A percentile compares a stretch with the other conserved stretches of the same genome.
phyloP scores from a whole-genome alignment of 495 filamentous ascomycete genomes.

The Talaromyces proteolyticus region DNA sequence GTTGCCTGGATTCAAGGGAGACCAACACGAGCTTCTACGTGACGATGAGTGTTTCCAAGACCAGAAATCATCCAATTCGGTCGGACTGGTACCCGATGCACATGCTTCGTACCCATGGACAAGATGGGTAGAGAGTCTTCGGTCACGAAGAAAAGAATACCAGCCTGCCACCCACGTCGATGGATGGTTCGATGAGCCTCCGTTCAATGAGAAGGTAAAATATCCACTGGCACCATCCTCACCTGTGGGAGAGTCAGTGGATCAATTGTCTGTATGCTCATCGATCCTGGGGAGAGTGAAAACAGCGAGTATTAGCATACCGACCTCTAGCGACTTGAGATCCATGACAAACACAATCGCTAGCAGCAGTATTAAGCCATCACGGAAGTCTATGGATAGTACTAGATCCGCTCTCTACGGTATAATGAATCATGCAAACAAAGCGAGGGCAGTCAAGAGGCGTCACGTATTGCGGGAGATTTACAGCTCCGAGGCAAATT shows the following conservation, averaged over 20 bases:
- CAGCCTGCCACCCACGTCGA: constrained; percentile 22
- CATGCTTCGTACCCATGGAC: constrained; percentile 31
- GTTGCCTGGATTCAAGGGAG: not conserved
- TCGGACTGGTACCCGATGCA: not conserved
- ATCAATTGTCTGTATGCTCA: constrained; percentile 59
- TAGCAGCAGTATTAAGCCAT: constrained; percentile 57
- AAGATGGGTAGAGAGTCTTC: constrained; percentile 52
- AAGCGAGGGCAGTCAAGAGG: constrained; percentile 64
- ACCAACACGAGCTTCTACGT: not conserved
- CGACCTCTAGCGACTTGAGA: constrained; percentile 59
- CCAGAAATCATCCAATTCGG: not conserved
- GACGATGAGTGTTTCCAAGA: not conserved
- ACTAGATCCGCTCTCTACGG: constrained; percentile 42
- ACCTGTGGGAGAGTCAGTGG: constrained; percentile 29
- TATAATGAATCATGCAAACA: constrained; percentile 63
- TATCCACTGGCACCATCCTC: not conserved
- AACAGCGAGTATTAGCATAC: constrained; percentile 67
- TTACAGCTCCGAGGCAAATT: constrained; percentile 78
- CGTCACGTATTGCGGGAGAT: constrained; percentile 78
- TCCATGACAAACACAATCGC: constrained; percentile 54
- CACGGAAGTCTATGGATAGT: constrained; percentile 66
- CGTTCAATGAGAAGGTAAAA: constrained; percentile 17
- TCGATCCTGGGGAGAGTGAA: constrained; percentile 71
- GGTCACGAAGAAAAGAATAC: constrained; percentile 27
- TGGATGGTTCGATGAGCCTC: constrained; percentile 39